Evolutionary conservation across 495 filamentous ascomycete genomes (phyloP).

Genomic region (Haplographium delicatum): DNA sequence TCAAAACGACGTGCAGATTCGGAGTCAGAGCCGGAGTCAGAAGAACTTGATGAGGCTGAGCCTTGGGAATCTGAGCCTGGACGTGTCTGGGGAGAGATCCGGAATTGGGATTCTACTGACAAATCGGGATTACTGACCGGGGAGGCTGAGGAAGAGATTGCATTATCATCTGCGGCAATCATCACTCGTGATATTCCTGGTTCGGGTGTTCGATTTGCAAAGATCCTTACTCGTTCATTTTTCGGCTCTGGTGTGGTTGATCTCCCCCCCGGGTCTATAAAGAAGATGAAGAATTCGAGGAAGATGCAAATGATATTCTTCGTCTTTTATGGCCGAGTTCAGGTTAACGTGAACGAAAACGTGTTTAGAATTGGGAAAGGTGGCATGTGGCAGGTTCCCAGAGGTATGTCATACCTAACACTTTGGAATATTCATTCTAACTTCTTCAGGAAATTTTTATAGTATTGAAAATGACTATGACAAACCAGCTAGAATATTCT

Average conservation of each 20-base stretch:
- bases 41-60: conserved; percentile 44
- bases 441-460: conserved; percentile 69
- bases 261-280: conserved; percentile 71
- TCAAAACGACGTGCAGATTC: conserved; percentile 1
- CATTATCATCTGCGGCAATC: conserved; percentile 69
- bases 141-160: conserved; percentile 59
- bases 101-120: conserved; percentile 43
- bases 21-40: conserved; percentile 22
- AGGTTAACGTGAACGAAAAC: conserved; percentile 73
- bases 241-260: conserved; percentile 88
- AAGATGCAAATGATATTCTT: conserved; percentile 97
- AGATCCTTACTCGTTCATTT: conserved; percentile 76
- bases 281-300: conserved; percentile 82
- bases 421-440: neutral
- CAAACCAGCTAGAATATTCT: conserved; percentile 69
- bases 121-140: conserved; percentile 31
- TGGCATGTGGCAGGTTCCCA: conserved; percentile 86
- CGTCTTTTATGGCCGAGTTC: conserved; percentile 70
- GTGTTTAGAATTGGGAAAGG: conserved; percentile 78
- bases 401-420: conserved; percentile 58
- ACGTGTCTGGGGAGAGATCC: conserved; percentile 38
- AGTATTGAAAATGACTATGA: conserved; percentile 70
- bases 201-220: conserved; percentile 77
- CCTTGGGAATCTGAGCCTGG: conserved; percentile 46
- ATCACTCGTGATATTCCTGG: conserved; percentile 68